These are phyloP conservation scores for Bruguiera sexangula DNA, from an alignment of 345 rosid species.

Conservation along the genomic window DNA sequence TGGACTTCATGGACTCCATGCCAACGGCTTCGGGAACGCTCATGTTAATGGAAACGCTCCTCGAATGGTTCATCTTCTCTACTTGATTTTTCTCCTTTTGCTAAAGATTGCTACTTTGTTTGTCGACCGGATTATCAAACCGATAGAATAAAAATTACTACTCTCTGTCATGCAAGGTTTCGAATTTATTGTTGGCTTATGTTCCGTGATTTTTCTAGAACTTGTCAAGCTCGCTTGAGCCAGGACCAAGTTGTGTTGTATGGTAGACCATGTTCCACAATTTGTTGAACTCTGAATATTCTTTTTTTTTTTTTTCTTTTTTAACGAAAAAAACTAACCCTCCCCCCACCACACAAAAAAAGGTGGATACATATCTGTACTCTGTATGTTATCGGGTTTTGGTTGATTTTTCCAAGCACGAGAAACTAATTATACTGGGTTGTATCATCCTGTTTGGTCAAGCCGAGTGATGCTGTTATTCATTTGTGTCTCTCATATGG, in stretches of 20 bases:
- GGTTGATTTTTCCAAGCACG: conserved; percentile 6
- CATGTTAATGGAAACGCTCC: conserved; percentile 39
- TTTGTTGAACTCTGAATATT: too few species aligned
- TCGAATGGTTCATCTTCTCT: conserved; percentile 43
- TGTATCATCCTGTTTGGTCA: neutral
- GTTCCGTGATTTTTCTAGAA: neutral
- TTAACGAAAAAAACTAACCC: too few species aligned
- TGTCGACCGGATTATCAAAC: neutral
- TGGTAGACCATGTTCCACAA: neutral
- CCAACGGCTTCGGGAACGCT: conserved; percentile 31
- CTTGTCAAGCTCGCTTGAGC: neutral
- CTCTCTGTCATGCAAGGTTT: too few species aligned
- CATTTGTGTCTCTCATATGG: neutral
- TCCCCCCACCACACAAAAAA: too few species aligned
- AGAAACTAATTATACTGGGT: neutral
- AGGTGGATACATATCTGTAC: neutral
- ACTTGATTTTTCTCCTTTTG: neutral
- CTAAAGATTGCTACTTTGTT: neutral
- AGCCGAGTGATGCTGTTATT: neutral
- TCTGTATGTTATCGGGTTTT: neutral
- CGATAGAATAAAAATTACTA: too few species aligned
- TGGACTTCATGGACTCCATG: conserved; percentile 28
- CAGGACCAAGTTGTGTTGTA: neutral
- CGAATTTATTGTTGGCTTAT: neutral
- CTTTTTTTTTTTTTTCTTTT: too few species aligned